A percentile compares a stretch with the other conserved stretches of the same genome.
Conservation (phyloP, 2,329 filamentous ascomycete genomes). For the Pseudocercospora eumusae region DNA sequence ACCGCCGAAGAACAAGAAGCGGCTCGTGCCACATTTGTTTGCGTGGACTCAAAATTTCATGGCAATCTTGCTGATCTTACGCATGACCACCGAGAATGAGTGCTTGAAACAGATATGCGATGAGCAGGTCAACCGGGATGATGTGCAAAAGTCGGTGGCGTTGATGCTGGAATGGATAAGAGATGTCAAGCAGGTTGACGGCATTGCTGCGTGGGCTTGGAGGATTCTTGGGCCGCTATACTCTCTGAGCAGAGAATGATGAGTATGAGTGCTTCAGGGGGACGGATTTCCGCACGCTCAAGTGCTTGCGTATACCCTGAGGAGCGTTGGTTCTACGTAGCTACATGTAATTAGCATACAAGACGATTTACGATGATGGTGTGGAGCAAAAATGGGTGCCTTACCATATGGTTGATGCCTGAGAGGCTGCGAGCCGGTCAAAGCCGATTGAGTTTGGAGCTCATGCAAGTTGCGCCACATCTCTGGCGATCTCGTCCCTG, state of each 20-base stretch:
- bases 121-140: slow-evolving; percentile 50
- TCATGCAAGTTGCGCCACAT: neutral
- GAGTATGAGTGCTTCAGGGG: neutral
- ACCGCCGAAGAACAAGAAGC: slow-evolving; percentile 59
- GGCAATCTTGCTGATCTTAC: slow-evolving; percentile 59
- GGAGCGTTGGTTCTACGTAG: neutral
- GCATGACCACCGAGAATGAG: slow-evolving; percentile 56
- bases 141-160: slow-evolving; percentile 54
- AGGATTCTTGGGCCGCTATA: slow-evolving; percentile 52
- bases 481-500: neutral
- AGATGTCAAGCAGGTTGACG: slow-evolving; percentile 58
- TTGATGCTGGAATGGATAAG: slow-evolving; percentile 62
- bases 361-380: neutral
- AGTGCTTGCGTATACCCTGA: neutral
- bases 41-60: slow-evolving; percentile 65
- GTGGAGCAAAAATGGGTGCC: neutral
- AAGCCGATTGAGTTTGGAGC: neutral
- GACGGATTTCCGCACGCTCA: neutral
- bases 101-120: slow-evolving; percentile 54
- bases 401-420: neutral
- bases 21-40: slow-evolving; percentile 60
- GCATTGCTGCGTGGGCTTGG: slow-evolving; percentile 60
- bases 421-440: neutral
- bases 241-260: slow-evolving; percentile 9
- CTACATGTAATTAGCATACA: neutral